These are phyloP conservation scores for Trebouxiophyceae sp. DNA, from an alignment of 163 green algal genomes.

Conservation along the genomic window DNA sequence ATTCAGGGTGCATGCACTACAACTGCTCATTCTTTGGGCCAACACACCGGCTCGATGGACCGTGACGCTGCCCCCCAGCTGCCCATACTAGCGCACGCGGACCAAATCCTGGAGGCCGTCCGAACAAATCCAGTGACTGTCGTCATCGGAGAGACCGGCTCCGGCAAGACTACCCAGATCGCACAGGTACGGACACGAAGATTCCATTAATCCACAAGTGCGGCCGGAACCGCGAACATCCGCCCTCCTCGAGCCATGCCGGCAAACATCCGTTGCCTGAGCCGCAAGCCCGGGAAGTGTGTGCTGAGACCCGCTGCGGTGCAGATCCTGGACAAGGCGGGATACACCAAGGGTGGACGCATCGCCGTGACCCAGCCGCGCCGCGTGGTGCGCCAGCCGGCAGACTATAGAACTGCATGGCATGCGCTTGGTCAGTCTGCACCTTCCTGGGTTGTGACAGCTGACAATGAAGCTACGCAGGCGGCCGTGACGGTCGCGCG, in stretches of 20 bases:
- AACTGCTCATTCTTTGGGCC: too few species aligned
- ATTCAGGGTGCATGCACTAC: too few species aligned
- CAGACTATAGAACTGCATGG: neutral
- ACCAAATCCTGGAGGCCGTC: conserved; percentile 18
- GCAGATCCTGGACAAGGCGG: conserved; percentile 76
- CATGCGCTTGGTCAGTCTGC: neutral
- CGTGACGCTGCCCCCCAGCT: too few species aligned
- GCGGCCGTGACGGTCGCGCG: conserved; percentile 74
- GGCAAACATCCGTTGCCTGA: too few species aligned
- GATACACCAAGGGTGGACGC: conserved; percentile 39
- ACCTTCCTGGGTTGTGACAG: neutral
- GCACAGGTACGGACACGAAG: conserved; percentile 53
- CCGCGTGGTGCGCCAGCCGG: conserved; percentile 79
- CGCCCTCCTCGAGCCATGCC: too few species aligned
- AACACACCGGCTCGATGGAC: too few species aligned
- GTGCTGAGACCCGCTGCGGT: too few species aligned
- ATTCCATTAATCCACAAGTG: too few species aligned
- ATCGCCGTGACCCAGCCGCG: conserved; percentile 84
- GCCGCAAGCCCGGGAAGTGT: too few species aligned
- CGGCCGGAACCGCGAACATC: too few species aligned
- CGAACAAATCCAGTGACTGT: conserved; percentile 40
- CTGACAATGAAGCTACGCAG: too few species aligned
- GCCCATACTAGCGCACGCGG: neutral
- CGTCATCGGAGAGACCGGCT: conserved; percentile 83
- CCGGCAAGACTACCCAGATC: conserved; percentile 87